Percentiles rank a stretch among this genome's conserved stretches.
Evolutionary conservation across 768 basidiomycete genomes (phyloP).

Genomic region (Termitomyces sp.): DNA sequence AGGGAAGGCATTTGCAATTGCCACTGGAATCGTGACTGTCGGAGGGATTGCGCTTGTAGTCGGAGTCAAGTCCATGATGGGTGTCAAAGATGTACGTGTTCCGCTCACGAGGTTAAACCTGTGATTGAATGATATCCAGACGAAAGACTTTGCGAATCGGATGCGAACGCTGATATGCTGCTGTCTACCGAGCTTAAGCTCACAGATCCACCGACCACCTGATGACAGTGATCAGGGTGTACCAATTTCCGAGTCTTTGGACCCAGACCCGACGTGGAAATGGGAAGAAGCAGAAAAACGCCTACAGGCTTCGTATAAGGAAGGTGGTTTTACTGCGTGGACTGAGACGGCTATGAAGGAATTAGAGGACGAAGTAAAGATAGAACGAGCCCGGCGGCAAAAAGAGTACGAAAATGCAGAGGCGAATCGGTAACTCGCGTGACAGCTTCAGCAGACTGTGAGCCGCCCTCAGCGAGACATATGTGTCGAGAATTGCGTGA

Average conservation of each 20-base stretch:
- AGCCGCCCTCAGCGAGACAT: neutral
- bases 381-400: slow-evolving; percentile 39
- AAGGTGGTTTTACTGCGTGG: slow-evolving; percentile 56
- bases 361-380: slow-evolving; percentile 49
- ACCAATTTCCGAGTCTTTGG: slow-evolving; percentile 6
- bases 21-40: slow-evolving; percentile 52
- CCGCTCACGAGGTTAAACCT: neutral
- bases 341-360: slow-evolving; percentile 47
- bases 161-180: slow-evolving; percentile 48
- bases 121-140: slow-evolving; percentile 26
- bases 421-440: neutral
- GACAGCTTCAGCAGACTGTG: neutral
- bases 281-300: slow-evolving; percentile 52
- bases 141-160: slow-evolving; percentile 51
- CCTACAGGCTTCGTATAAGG: slow-evolving; percentile 50
- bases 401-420: slow-evolving; percentile 13
- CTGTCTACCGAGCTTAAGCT: slow-evolving; percentile 43
- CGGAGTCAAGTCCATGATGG: slow-evolving; percentile 47
- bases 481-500: neutral
- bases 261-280: slow-evolving; percentile 34
- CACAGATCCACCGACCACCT: slow-evolving; percentile 44
- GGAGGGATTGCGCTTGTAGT: slow-evolving; percentile 40
- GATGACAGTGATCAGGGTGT: slow-evolving; percentile 25
- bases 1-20: slow-evolving; percentile 60
- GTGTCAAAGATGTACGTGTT: slow-evolving; percentile 49